Evolutionary conservation across 495 filamentous ascomycete species (phyloP).

Genomic region (Echria macrotheca): DNA sequence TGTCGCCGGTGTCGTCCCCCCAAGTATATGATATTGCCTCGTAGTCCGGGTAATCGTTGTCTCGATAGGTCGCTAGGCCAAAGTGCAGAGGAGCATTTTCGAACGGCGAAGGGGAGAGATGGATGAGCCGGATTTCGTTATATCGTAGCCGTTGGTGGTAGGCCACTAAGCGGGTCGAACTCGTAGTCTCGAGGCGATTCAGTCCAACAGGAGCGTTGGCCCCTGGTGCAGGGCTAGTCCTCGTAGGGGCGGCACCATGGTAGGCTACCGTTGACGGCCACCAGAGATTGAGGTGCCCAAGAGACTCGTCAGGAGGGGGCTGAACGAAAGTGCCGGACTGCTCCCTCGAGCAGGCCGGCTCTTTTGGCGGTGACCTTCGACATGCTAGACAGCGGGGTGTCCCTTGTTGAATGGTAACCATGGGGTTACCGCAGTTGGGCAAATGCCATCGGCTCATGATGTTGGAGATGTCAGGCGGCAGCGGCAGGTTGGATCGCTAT

Average conservation of each 20-base stretch:
- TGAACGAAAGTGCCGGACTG: too few relatives aligned
- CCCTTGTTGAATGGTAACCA: too few relatives aligned
- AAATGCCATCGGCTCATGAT: too few relatives aligned
- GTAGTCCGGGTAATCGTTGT: conserved; percentile 8
- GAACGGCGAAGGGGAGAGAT: not conserved
- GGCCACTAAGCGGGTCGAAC: not conserved
- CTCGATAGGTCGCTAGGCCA: conserved; percentile 14
- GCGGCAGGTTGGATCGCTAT: too few relatives aligned
- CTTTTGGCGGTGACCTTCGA: too few relatives aligned
- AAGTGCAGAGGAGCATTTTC: conserved; percentile 12
- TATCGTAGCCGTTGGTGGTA: not conserved
- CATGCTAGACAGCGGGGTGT: too few relatives aligned
- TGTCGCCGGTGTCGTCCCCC: conserved; percentile 4
- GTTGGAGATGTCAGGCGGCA: too few relatives aligned
- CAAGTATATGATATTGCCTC: conserved; percentile 12
- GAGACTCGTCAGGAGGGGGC: not conserved
- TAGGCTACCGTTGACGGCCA: conserved; percentile 8
- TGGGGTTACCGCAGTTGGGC: too few relatives aligned
- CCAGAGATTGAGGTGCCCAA: conserved; percentile 11
- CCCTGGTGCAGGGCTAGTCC: too few relatives aligned
- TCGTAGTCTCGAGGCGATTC: not conserved
- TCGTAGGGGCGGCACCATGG: not conserved
- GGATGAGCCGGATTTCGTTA: not conserved
- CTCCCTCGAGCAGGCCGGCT: too few relatives aligned
- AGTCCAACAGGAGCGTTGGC: not conserved